These are phyloP conservation scores for Candida stauntonica DNA, from an alignment of 805 yeast species.

Conservation along the genomic window DNA sequence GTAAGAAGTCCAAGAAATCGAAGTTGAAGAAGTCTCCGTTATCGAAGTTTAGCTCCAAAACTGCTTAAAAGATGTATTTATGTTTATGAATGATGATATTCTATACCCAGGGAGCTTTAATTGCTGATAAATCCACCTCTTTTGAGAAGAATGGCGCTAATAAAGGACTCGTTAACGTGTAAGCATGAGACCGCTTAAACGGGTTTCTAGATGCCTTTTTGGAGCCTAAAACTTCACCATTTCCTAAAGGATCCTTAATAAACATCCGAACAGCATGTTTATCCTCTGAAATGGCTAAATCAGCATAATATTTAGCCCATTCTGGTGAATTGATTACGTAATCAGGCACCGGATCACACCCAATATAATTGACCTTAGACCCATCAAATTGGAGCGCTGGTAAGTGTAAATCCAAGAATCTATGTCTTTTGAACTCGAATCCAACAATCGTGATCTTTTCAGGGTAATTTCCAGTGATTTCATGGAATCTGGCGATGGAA, in stretches of 20 bases:
- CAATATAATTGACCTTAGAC: conserved; percentile 43
- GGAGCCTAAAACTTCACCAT: conserved; percentile 35
- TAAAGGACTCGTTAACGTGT: conserved; percentile 22
- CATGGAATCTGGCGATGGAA: conserved; percentile 50
- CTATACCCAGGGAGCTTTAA: conserved; percentile 10
- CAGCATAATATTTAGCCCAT: conserved; percentile 38
- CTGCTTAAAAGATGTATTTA: not conserved
- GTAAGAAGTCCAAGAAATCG: not conserved
- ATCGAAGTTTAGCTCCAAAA: not conserved
- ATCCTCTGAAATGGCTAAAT: conserved; percentile 44
- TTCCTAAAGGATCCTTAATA: conserved; percentile 53
- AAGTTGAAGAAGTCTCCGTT: not conserved
- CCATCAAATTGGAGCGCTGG: conserved; percentile 42
- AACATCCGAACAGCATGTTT: conserved; percentile 52
- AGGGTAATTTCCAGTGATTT: conserved; percentile 47
- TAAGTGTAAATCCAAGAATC: conserved; percentile 56
- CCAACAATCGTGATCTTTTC: conserved; percentile 54
- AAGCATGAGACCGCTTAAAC: conserved; percentile 39
- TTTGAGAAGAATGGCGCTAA: conserved; percentile 13
- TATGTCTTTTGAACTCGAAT: conserved; percentile 62
- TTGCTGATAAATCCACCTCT: not conserved
- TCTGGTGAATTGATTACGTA: conserved; percentile 23
- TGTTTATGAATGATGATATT: not conserved
- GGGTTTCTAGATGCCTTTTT: conserved; percentile 60
- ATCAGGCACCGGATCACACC: conserved; percentile 52